phyloP scores from a whole-genome alignment of 768 basidiomycete species.

The Suillus subluteus region DNA sequence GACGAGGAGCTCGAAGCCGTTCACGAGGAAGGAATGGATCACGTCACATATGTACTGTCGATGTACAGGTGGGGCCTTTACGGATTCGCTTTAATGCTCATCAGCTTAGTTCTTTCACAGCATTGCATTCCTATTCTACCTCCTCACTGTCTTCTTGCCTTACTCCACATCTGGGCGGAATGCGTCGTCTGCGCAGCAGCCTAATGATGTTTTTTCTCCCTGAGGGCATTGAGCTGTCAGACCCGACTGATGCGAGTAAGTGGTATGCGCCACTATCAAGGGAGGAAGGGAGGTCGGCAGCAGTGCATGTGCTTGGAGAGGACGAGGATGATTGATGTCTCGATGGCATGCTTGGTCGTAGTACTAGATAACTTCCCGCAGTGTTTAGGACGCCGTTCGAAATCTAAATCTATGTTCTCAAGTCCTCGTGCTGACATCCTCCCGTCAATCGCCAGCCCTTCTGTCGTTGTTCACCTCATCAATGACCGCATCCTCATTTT shows the following conservation, averaged over 20 bases:
- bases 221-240: constrained; percentile 47
- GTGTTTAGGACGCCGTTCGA: not conserved
- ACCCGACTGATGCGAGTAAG: constrained; percentile 42
- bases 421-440: not conserved
- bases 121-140: constrained; percentile 78
- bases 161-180: constrained; percentile 68
- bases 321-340: constrained; percentile 43
- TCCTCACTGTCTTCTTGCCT: constrained; percentile 70
- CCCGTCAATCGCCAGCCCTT: no score
- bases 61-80: constrained; percentile 66
- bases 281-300: constrained; percentile 27
- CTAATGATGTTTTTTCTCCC: constrained; percentile 24
- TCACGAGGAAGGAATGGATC: constrained; percentile 79
- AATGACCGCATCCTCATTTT: no score
- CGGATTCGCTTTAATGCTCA: not conserved
- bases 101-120: constrained; percentile 35
- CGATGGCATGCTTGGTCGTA: not conserved
- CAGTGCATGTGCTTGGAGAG: constrained; percentile 53
- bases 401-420: not conserved
- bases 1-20: constrained; percentile 85
- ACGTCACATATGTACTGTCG: constrained; percentile 87
- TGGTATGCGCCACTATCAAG: constrained; percentile 70
- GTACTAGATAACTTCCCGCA: not conserved
- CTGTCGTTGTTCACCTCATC: no score
- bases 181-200: constrained; percentile 31